Evolutionary conservation across 1,284 basidiomycete species (phyloP).

Genomic region (Tilletia indica): DNA sequence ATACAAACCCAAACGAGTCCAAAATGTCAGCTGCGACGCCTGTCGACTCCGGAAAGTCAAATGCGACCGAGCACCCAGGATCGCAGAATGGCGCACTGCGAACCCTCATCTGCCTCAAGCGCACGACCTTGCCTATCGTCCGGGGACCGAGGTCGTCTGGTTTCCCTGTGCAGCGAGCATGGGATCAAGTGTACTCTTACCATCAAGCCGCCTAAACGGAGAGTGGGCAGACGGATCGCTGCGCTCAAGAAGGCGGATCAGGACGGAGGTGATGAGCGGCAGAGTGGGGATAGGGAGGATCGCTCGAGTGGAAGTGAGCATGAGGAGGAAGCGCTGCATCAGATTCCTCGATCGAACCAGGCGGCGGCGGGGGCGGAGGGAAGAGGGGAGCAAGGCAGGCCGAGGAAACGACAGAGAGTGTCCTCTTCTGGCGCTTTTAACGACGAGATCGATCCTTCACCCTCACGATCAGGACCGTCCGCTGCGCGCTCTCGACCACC

Average conservation of each 20-base stretch:
- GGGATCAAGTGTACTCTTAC: neutral
- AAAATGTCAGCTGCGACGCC: constrained; percentile 15
- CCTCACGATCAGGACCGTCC: too few relatives aligned
- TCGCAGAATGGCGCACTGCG: neutral
- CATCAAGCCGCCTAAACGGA: neutral
- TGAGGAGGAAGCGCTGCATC: neutral
- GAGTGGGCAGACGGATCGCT: neutral
- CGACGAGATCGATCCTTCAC: too few relatives aligned
- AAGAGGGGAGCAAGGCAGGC: too few relatives aligned
- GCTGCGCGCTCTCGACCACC: too few relatives aligned
- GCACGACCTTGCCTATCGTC: neutral
- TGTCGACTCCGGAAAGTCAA: constrained; percentile 10
- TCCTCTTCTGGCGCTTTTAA: too few relatives aligned
- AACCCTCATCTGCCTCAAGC: constrained; percentile 9
- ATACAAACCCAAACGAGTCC: constrained; percentile 11
- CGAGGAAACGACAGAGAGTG: too few relatives aligned
- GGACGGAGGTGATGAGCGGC: neutral
- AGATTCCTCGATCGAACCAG: neutral
- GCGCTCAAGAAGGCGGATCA: neutral
- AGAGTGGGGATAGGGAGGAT: neutral
- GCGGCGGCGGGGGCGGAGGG: too few relatives aligned
- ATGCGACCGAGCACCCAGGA: constrained; percentile 3
- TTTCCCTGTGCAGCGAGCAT: constrained; percentile 1
- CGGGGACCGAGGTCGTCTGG: neutral
- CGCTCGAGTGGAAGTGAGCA: neutral